Conservation (phyloP, 805 yeast species). For the Teunomyces kruisii region DNA sequence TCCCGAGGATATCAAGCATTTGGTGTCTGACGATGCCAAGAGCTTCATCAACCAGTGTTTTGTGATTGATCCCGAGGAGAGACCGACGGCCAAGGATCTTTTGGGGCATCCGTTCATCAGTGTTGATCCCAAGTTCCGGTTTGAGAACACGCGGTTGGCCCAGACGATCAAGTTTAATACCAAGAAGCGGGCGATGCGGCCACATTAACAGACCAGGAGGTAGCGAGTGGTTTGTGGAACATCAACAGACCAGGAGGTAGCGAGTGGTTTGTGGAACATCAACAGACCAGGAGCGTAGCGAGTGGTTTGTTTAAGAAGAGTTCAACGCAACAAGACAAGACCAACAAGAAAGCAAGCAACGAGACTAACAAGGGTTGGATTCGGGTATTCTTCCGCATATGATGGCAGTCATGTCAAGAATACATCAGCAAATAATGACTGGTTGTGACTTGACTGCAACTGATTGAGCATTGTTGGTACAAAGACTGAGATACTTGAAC, state of each 20-base stretch:
- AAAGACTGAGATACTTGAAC: too few species aligned
- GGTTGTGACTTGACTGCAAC: too few species aligned
- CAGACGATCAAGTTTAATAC: constrained; percentile 44
- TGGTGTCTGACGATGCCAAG: constrained; percentile 63
- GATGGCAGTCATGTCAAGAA: too few species aligned
- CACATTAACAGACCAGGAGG: not conserved
- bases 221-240: not conserved
- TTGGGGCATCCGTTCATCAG: constrained; percentile 53
- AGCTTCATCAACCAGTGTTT: constrained; percentile 78
- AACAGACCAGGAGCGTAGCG: too few species aligned
- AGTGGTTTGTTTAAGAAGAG: not conserved
- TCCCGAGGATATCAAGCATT: constrained; percentile 77
- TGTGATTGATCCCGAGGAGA: constrained; percentile 64
- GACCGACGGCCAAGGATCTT: constrained; percentile 83
- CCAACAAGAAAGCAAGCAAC: too few species aligned
- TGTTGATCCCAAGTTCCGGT: constrained; percentile 43
- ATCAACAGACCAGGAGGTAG: not conserved
- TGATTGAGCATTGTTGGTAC: too few species aligned
- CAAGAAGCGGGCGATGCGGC: constrained; percentile 3
- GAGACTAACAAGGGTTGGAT: too few species aligned
- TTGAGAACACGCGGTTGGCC: constrained; percentile 55
- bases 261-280: not conserved
- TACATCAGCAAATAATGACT: too few species aligned
- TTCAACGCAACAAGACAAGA: too few species aligned
- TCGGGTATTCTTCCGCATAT: too few species aligned